Evolutionary conservation across 164 flowering plant genomes (phyloP).

Genomic region (Aristolochia fimbriata): DNA sequence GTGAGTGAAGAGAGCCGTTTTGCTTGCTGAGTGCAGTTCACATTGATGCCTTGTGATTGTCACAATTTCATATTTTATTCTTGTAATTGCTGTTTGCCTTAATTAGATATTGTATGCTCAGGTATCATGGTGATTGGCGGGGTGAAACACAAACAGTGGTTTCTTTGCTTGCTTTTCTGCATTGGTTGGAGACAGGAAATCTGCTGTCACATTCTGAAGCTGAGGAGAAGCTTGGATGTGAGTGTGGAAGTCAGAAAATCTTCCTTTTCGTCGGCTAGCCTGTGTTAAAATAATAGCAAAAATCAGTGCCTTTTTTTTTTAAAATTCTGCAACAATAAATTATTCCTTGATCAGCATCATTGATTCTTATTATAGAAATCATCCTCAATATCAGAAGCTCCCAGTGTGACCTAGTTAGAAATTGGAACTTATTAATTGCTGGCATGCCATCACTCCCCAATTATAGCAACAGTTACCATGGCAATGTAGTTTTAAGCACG

Average conservation of each 20-base stretch:
- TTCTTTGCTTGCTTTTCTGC: constrained; percentile 77
- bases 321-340: not conserved
- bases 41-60: not conserved
- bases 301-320: not conserved
- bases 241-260: constrained; percentile 10
- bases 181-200: constrained; percentile 80
- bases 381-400: no score
- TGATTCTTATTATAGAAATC: no score
- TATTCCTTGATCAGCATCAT: no score
- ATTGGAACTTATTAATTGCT: no score
- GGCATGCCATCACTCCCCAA: no score
- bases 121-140: constrained; percentile 97
- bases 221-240: constrained; percentile 79
- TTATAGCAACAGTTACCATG: no score
- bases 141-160: constrained; percentile 82
- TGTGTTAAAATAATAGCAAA: not conserved
- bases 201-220: constrained; percentile 80
- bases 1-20: no score
- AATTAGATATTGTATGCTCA: constrained; percentile 11
- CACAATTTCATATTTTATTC: not conserved
- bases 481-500: no score
- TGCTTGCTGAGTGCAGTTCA: not conserved
- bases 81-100: not conserved
- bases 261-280: not conserved
- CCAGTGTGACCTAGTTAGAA: no score